Evolutionary conservation across 2,329 filamentous ascomycete genomes (phyloP), one percentile per base, ranked within the genome.

Genomic region (Nectriaceae sp.): DNA sequence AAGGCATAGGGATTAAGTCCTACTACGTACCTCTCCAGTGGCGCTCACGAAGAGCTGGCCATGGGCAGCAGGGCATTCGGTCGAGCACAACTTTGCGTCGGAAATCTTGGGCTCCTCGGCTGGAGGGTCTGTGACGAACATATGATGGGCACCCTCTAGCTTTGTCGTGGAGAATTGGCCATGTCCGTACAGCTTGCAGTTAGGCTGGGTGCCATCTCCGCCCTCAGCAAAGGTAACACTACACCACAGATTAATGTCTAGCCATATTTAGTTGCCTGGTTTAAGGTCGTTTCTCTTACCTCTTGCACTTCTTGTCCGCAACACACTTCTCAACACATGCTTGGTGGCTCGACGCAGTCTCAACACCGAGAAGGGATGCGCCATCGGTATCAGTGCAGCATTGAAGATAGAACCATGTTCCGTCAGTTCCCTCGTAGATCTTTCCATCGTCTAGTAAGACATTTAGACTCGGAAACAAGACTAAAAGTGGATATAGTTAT

Each of bases 381-480:
- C 36, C 46, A 16, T 44, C 33, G 6, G 54, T 46, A 19, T 56
- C 49, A 5, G 47, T 40, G 44, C 52, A 52, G 39, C 49, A 54
- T 29, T 54, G 52, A 11, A 49, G 35, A 21, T 54, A 54, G 42
- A 50, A 54, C 52, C 49, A 54, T n/a, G 52, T 54, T 44, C 52
- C 52, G 22, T 54, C 49, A 8, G 47, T 47, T 4, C 52, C 52
- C 39, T 54, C 46, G 21, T 42, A 54, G 38, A 54, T 47, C 46
- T 50, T 52, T 22, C 49, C 49, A 16, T 54, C 40, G 31, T 47
- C 52, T 54, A 20, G 5, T 10, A 16, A 13, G 13, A 15, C 21
- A 10, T 5, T 22, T 11, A 35, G 6, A 29, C 10, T 21, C 13
- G 19, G 40, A 18, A 15, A 21, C 10, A 29, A 44, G 48, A 16